Conservation (phyloP, 2,329 filamentous ascomycete genomes). For the Colletotrichum lupini region DNA sequence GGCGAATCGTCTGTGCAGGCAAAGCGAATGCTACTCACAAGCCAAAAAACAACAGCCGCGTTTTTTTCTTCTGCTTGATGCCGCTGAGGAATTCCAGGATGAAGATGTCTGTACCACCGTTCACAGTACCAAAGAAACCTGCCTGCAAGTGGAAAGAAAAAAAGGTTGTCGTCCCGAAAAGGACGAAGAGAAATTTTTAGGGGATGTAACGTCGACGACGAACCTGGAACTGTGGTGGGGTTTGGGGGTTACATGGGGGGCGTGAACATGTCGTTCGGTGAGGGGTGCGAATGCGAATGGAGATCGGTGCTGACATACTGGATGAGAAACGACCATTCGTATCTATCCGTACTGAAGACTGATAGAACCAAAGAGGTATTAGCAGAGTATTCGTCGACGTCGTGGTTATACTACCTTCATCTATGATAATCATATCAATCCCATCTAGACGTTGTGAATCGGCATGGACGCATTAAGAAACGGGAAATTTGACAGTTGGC, state of each 20-base stretch:
- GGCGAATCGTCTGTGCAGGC: neutral
- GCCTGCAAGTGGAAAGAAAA: slow-evolving; percentile 4
- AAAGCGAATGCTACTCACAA: neutral
- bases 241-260: slow-evolving; percentile 11
- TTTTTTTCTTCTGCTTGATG: neutral
- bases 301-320: neutral
- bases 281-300: neutral
- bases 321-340: neutral
- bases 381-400: neutral
- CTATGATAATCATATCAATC: neutral
- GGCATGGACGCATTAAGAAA: slow-evolving; percentile 25
- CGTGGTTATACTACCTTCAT: slow-evolving; percentile 1
- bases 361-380: neutral
- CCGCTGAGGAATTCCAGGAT: neutral
- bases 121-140: slow-evolving; percentile 1
- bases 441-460: neutral
- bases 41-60: neutral
- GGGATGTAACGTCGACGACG: slow-evolving; percentile 36
- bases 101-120: neutral
- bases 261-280: neutral
- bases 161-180: slow-evolving; percentile 23
- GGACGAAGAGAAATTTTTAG: slow-evolving; percentile 27
- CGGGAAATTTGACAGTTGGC: slow-evolving; percentile 23
- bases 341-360: neutral
- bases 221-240: slow-evolving; percentile 35